Percentiles rank a stretch among this genome's conserved stretches.
phyloP scores from a whole-genome alignment of 1,139 yeast genomes.

The Kazachstania sp. region DNA sequence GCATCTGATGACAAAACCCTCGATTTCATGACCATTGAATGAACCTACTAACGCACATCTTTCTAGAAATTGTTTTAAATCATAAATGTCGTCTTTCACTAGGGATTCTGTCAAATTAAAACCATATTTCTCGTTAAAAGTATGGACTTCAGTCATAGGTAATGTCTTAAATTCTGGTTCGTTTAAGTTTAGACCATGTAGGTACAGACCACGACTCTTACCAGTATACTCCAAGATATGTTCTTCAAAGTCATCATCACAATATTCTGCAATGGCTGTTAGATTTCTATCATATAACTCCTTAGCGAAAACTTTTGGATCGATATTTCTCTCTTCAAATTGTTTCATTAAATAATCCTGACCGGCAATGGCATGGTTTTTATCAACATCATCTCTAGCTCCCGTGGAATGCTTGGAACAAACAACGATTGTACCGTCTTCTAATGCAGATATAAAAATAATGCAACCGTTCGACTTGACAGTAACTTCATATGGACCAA shows the following conservation, averaged over 20 bases:
- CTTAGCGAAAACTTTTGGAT: constrained; percentile 46
- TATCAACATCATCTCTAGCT: constrained; percentile 41
- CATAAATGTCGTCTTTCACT: constrained; percentile 33
- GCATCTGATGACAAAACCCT: constrained; percentile 88
- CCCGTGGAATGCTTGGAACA: constrained; percentile 92
- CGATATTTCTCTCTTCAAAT: constrained; percentile 35
- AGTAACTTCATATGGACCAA: constrained; percentile 75
- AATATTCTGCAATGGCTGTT: constrained; percentile 87
- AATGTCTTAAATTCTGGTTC: constrained; percentile 54
- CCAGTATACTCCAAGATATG: constrained; percentile 76
- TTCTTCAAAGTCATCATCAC: constrained; percentile 92
- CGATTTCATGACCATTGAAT: constrained; percentile 64
- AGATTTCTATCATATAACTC: constrained; percentile 43
- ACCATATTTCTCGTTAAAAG: constrained; percentile 64
- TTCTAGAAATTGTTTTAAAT: constrained; percentile 46
- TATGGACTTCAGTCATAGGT: constrained; percentile 49
- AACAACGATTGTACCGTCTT: constrained; percentile 67
- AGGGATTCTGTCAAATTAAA: constrained; percentile 50
- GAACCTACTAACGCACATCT: constrained; percentile 59
- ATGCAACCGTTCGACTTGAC: constrained; percentile 93
- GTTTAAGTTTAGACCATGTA: constrained; percentile 82
- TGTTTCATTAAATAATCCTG: constrained; percentile 50
- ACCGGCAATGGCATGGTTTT: constrained; percentile 74
- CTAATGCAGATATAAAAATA: constrained; percentile 67
- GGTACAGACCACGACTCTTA: constrained; percentile 62